Evolutionary conservation across 2,329 filamentous ascomycete species (phyloP), one percentile per base, ranked within the genome.

Genomic region (Trichoderma sp.): DNA sequence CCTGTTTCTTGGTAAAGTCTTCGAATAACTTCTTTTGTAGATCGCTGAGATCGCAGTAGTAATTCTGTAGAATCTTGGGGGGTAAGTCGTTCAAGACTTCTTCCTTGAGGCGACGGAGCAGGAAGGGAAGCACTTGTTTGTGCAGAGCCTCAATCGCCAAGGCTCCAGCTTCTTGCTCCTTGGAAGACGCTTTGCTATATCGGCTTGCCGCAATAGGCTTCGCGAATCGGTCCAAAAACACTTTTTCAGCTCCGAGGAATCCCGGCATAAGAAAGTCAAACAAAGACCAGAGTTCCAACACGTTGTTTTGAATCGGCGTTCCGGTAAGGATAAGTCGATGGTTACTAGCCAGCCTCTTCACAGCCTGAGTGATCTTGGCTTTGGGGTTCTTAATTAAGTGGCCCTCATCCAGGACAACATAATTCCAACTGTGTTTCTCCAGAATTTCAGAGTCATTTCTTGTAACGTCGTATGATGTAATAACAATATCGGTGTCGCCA

Each of bases 211-310:
- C 93, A 74, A 97, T 97, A 1, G 94, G 94, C 80, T 97, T 97
- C 10, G 94, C 94, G 74, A 97, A 97, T 3, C 94, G 90, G 79
- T 97, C 95, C 72, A 96, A 85, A 81, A 97, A 97, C n/a, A 97
- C 93, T 81, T 96, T 97, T 71, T 89, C 94, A 0, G 94, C 93
- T 37, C 96, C 96, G 8, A 99, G 85, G 83, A 99, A 99, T 2
- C 96, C 96, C 3, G 96, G 96, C 96, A 99, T 99, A 70, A 99
- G 84, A 82, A 99, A 99, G 81, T 99, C 96, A 77, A 99, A 99
- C 5, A 99, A 85, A 0, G 95, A 98, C 95, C 95, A 99, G 4
- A 99, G 84, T 78, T 99, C 95, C 59, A 99, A 82, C 2, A 99
- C 95, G 73, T 98, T 98, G 80, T 98, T 98, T 79, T 98, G 95